Base-by-base conservation (phyloP, 257 asterid species). In the Solanum chmielewskii region DNA sequence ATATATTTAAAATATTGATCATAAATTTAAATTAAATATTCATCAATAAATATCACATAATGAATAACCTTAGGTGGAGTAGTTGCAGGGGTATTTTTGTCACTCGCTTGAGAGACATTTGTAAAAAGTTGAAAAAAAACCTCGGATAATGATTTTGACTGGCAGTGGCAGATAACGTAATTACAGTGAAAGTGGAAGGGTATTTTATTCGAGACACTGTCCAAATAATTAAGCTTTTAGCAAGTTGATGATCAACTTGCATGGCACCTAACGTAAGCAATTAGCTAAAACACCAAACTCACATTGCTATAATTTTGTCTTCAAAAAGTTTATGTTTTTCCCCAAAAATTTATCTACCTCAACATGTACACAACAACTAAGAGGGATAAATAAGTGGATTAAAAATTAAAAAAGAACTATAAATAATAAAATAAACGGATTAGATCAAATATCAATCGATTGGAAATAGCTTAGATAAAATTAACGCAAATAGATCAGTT, bases 191-290 rank as follows among this genome's bases (percentile, higher is more conserved):
- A 16, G 2, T 16, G 1, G 14, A 13, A 18, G 78, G 25, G 78
- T 18, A 9, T 25, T 75, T 76, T 42, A n/a, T 7, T 42, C 10
- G 2, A 2, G 60, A 76, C 23, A n/a, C 2, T 3, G 37, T 42
- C 83, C 14, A 42, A 42, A 42, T n/a, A 41, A 66, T 83, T 11
- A 64, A n/a, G 18, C 71, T 85, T 68, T 42, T 13, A 64, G 91
- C 98, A 93, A 95, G 88, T 93, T 92, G 96, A 87, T 9, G 75
- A 52, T 83, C 98, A 91, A 95, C 96, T 95, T 95, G 98, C 97
- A 74, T 12, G 60, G 69, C 88, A 11, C 71, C 87, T 45, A 87
- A 80, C 90, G 88, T 88, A 83, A 91, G 90, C 90, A 49, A 33
- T 78, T 45, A 74, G 78, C 71, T 86, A 84, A 84, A 68, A 52